phyloP scores from a whole-genome alignment of 2,329 filamentous ascomycete species.

The Trichoderma citrinoviride region DNA sequence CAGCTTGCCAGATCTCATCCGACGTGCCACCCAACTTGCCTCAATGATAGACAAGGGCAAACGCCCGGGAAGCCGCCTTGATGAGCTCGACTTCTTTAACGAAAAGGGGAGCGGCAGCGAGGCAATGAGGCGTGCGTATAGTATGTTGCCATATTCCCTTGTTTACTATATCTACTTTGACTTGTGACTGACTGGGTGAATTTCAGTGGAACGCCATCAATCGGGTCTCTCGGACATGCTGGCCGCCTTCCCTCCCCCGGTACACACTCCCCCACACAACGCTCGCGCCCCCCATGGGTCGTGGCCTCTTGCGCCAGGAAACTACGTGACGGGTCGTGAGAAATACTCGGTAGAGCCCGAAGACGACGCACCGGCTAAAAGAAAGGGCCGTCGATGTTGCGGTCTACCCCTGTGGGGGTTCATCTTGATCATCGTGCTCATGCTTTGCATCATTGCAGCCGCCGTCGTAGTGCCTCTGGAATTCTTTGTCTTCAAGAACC shows the following conservation, averaged over 20 bases:
- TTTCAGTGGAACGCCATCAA: constrained; percentile 45
- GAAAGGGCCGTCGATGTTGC: constrained; percentile 65
- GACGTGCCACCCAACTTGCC: constrained; percentile 80
- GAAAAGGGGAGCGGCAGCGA: constrained; percentile 40
- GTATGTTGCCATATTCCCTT: constrained; percentile 32
- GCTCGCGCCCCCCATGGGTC: constrained; percentile 42
- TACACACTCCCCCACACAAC: constrained; percentile 43
- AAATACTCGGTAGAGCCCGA: constrained; percentile 12
- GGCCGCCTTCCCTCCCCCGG: constrained; percentile 62
- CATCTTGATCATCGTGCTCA: constrained; percentile 59
- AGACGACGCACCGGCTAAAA: constrained; percentile 31
- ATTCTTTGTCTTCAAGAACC: constrained; percentile 59
- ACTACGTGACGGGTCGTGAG: background rate
- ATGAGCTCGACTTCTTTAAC: constrained; percentile 50
- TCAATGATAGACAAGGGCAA: constrained; percentile 83
- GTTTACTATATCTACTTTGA: background rate
- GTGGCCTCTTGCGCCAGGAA: constrained; percentile 47
- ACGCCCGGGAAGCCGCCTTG: constrained; percentile 58
- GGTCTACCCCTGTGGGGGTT: constrained; percentile 81
- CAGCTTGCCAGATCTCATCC: constrained; percentile 86
- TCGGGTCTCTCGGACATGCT: constrained; percentile 63
- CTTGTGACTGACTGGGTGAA: background rate
- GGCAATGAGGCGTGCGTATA: constrained; percentile 40
- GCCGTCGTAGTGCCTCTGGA: constrained; percentile 77
- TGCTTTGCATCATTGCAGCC: constrained; percentile 71